Conservation (phyloP, 169 alveolate genomes). For the Plasmodium cynomolgi region DNA sequence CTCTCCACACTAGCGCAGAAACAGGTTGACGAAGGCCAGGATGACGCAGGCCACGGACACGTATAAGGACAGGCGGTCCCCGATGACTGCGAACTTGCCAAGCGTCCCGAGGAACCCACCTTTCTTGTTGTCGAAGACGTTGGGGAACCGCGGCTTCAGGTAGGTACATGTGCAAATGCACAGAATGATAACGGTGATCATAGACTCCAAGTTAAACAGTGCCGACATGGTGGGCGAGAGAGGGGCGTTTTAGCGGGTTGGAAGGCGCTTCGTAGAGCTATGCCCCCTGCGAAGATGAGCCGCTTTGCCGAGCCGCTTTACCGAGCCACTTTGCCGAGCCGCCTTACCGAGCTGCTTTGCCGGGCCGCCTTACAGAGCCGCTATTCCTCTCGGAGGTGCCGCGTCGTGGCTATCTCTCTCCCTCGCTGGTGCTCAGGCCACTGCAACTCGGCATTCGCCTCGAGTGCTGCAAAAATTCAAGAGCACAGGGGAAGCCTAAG, state of each 20-base stretch:
- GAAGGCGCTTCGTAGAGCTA: too few species aligned
- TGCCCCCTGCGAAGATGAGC: too few species aligned
- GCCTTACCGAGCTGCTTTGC: too few species aligned
- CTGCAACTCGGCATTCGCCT: neutral
- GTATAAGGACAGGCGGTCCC: slow-evolving; percentile 95
- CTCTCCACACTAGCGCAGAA: slow-evolving; percentile 84
- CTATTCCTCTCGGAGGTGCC: neutral
- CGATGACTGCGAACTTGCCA: slow-evolving; percentile 96
- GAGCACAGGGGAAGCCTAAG: neutral
- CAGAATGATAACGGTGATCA: slow-evolving; percentile 90
- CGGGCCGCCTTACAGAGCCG: too few species aligned
- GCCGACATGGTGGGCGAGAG: slow-evolving; percentile 90
- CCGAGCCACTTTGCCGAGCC: too few species aligned
- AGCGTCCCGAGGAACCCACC: slow-evolving; percentile 94
- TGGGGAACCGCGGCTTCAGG: slow-evolving; percentile 92
- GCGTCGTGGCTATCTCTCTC: too few species aligned
- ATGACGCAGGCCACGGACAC: slow-evolving; percentile 91
- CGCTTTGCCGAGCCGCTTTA: too few species aligned
- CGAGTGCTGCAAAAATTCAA: neutral
- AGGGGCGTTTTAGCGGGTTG: too few species aligned
- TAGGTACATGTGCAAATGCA: slow-evolving; percentile 96
- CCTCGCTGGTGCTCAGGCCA: too few species aligned
- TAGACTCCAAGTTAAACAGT: slow-evolving; percentile 93
- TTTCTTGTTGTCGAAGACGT: slow-evolving; percentile 87
- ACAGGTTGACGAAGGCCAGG: slow-evolving; percentile 90